Percentiles rank a stretch among this genome's conserved stretches.
phyloP scores from a whole-genome alignment of 2,329 filamentous ascomycete genomes.

The Trichoderma arundinaceum region DNA sequence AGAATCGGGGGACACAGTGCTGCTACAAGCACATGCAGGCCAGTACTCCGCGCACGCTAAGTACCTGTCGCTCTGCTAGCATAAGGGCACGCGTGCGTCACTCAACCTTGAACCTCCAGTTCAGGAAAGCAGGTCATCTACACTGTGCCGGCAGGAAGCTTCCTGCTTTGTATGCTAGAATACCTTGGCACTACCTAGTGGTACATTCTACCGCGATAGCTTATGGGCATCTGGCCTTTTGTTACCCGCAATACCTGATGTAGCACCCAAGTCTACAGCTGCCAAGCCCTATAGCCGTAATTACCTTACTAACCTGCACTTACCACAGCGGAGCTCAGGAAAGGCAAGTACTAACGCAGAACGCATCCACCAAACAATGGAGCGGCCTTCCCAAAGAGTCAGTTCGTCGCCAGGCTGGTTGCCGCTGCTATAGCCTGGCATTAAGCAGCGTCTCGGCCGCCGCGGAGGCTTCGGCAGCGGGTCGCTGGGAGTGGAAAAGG shows the following conservation, averaged over 20 bases:
- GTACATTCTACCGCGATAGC: no score
- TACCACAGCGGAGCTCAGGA: background rate
- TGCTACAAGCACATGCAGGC: no score
- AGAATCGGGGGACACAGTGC: no score
- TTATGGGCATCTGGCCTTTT: no score
- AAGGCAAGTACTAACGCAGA: background rate
- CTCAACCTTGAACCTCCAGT: background rate
- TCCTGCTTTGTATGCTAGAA: background rate
- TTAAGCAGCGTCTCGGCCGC: background rate
- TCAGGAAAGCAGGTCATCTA: background rate
- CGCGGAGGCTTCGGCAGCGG: constrained; percentile 22
- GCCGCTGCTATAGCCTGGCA: background rate
- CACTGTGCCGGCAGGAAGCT: background rate
- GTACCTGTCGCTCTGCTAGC: no score
- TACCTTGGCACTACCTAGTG: no score
- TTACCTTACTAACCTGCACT: background rate
- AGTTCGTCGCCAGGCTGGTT: no score
- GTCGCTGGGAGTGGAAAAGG: background rate
- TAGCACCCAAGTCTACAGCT: background rate
- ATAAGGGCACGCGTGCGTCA: background rate
- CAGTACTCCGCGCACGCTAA: no score
- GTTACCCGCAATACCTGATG: background rate
- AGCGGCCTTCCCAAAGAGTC: background rate
- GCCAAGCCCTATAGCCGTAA: background rate
- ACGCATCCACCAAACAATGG: constrained; percentile 3